Base-by-base conservation (phyloP, 2,329 filamentous ascomycete genomes). In the Fusarium cicatricum region DNA sequence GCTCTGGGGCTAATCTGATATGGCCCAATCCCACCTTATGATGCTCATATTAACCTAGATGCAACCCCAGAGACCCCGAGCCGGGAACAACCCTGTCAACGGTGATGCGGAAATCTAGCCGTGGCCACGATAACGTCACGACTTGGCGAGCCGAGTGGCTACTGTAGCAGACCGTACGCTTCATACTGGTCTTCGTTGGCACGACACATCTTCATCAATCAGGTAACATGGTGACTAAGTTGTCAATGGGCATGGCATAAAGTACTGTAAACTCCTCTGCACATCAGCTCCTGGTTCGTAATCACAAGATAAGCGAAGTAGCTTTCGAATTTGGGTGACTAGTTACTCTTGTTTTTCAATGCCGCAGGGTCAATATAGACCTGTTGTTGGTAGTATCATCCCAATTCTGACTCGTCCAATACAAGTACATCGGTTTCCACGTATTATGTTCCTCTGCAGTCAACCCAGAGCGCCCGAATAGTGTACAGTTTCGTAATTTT, bases 31-130 rank as follows among this genome's bases (percentile, higher is more conserved):
- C 51, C 43, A 28, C 37, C 44, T 44, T 34, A 45, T 40, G 23
- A 40, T 29, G 32, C 12, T 53, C 52, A 39, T 54, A 32, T 45
- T 58, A 53, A 49, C 43, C 34, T 11, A 26, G 33, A 58, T 46
- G 36, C 31, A 58, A 42, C 53, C 53, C 42, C 41, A 40, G 38
- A 42, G n/a, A 41, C 28, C 23, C 31, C 32, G 42, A 29, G 29
- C 52, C 21, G 42, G 36, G 43, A 41, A 40, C 16, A 62, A 48
- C 58, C 58, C 42, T 62, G 58, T 43, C 21, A 7, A 55, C 23
- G 3, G 34, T 23, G 42, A 41, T 34, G 32, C 36, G n/a, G 32
- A 33, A 47, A n/a, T 47, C 21, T 21, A 46, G 26, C 37, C 32
- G 37, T 9, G 19, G 29, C 34, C 21, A 28, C 32, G 29, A 29